Percentiles rank a stretch among this genome's conserved stretches.
Conservation (phyloP, 805 yeast genomes). For the Pichia kluyveri region DNA sequence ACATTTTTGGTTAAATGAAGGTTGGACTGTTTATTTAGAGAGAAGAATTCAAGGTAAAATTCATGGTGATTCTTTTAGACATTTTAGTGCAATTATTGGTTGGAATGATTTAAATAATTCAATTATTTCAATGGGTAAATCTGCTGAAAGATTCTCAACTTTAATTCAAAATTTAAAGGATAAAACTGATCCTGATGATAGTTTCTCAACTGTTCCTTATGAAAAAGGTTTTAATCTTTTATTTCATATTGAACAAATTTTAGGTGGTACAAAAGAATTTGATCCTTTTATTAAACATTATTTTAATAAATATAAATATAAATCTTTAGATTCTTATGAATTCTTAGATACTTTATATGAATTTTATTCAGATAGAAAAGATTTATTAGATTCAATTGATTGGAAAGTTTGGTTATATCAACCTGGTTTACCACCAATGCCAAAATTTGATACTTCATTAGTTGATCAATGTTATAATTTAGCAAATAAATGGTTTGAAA, state of each 20-base stretch:
- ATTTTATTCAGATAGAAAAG: slow-evolving; percentile 37
- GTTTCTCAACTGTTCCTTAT: slow-evolving; percentile 81
- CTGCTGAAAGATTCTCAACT: slow-evolving; percentile 43
- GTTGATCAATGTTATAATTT: slow-evolving; percentile 64
- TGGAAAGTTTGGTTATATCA: slow-evolving; percentile 79
- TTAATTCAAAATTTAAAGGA: slow-evolving; percentile 66
- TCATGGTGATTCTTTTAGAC: slow-evolving; percentile 74
- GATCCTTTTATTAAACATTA: slow-evolving; percentile 77
- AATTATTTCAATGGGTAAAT: slow-evolving; percentile 53
- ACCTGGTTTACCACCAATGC: slow-evolving; percentile 87
- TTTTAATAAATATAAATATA: slow-evolving; percentile 58
- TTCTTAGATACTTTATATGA: slow-evolving; percentile 70
- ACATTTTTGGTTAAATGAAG: slow-evolving; percentile 92
- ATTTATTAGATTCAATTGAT: slow-evolving; percentile 58
- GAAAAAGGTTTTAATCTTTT: slow-evolving; percentile 83
- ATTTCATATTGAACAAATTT: slow-evolving; percentile 57
- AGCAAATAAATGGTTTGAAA: slow-evolving; percentile 55
- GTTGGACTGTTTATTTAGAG: slow-evolving; percentile 92
- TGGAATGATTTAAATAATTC: slow-evolving; percentile 74
- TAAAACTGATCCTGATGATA: slow-evolving; percentile 78
- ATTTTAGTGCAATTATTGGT: slow-evolving; percentile 77
- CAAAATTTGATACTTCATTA: slow-evolving; percentile 67
- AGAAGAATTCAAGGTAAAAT: slow-evolving; percentile 69
- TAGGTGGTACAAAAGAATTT: slow-evolving; percentile 68
- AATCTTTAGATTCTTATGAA: slow-evolving; percentile 73